Conservation (phyloP, 2,329 filamentous ascomycete species). For the Botrytis deweyae region DNA sequence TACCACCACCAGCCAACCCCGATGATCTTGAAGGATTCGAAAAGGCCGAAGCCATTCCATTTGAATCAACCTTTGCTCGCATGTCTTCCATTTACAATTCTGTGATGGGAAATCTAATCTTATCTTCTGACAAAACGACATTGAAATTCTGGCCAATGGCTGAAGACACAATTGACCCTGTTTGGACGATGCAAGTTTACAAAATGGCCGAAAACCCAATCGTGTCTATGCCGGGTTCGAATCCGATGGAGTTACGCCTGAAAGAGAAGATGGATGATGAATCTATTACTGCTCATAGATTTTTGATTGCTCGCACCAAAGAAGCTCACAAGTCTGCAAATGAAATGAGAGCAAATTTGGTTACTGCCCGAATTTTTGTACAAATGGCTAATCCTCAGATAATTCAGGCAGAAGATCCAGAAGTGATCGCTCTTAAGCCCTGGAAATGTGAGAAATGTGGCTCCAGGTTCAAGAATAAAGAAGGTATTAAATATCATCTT, state of each 20-base stretch:
- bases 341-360: conserved; percentile 35
- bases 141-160: conserved; percentile 30
- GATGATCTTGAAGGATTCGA: conserved; percentile 17
- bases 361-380: conserved; percentile 30
- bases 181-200: conserved; percentile 27
- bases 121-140: conserved; percentile 31
- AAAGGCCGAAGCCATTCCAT: conserved; percentile 23
- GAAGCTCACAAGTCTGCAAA: conserved; percentile 28
- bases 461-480: conserved; percentile 37
- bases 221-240: conserved; percentile 34
- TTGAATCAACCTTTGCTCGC: conserved; percentile 26
- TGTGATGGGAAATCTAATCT: conserved; percentile 33
- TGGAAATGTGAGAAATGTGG: conserved; percentile 37
- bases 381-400: conserved; percentile 23
- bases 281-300: conserved; percentile 29
- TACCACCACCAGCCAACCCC: background rate
- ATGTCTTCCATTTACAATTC: conserved; percentile 31
- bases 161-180: conserved; percentile 24
- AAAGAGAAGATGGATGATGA: conserved; percentile 24
- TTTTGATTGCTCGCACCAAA: conserved; percentile 28
- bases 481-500: conserved; percentile 40
- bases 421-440: conserved; percentile 31
- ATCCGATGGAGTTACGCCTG: conserved; percentile 37
- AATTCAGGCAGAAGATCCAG: conserved; percentile 20
- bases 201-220: conserved; percentile 33